Percentiles rank a stretch among this genome's conserved stretches.
Conservation (phyloP, 1,284 basidiomycete species). For the Exobasidium rhododendri region DNA sequence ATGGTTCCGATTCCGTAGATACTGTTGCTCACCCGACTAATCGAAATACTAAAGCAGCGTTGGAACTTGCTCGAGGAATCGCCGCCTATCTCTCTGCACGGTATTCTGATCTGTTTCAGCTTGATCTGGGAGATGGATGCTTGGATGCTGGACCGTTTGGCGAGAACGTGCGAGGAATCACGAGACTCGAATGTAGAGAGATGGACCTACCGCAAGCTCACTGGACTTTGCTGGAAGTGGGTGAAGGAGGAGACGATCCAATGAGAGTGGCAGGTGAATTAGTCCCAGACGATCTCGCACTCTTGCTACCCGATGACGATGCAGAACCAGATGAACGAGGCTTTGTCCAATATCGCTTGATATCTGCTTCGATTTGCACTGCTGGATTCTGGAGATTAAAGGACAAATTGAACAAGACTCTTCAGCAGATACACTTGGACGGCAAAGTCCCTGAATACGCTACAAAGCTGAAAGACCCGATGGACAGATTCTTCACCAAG, state of each 20-base stretch:
- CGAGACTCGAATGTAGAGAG: conserved; percentile 9
- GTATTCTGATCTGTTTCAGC: conserved; percentile 20
- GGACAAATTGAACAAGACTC: conserved; percentile 66
- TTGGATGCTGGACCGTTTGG: conserved; percentile 16
- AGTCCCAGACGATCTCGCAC: conserved; percentile 70
- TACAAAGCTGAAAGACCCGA: conserved; percentile 62
- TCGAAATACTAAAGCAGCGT: conserved; percentile 18
- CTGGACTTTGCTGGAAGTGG: conserved; percentile 17
- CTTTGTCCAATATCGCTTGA: conserved; percentile 58
- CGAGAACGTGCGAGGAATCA: background rate
- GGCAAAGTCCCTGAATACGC: conserved; percentile 55
- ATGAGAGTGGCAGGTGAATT: conserved; percentile 26
- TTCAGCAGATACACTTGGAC: conserved; percentile 69
- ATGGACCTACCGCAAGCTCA: conserved; percentile 10
- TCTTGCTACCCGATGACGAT: conserved; percentile 58
- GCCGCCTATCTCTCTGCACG: conserved; percentile 16
- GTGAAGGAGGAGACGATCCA: conserved; percentile 16
- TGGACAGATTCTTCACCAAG: conserved; percentile 22
- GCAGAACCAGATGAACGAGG: conserved; percentile 4
- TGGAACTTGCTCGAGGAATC: conserved; percentile 21
- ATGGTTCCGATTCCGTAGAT: conserved; percentile 5
- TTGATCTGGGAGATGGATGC: background rate
- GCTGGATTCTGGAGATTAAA: conserved; percentile 72
- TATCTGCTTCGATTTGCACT: conserved; percentile 68
- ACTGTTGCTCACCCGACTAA: conserved; percentile 11